These are phyloP conservation scores for Aureobasidium sp. DNA, from an alignment of 2,329 filamentous ascomycete species.

Conservation along the genomic window DNA sequence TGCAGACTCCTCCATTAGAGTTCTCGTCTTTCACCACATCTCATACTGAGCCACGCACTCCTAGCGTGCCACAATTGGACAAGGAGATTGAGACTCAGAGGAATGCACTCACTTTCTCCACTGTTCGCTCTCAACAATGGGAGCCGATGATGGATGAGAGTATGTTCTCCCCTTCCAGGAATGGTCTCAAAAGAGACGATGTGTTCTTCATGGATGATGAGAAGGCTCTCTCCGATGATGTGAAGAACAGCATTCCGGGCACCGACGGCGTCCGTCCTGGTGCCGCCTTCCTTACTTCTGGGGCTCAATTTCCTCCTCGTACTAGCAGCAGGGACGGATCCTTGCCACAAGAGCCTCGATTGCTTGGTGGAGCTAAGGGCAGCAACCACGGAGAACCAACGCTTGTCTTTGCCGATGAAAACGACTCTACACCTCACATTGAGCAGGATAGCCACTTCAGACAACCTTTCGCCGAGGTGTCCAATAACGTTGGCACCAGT, in stretches of 20 bases:
- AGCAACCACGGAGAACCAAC: slow-evolving; percentile 17
- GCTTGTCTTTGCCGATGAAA: slow-evolving; percentile 21
- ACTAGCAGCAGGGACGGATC: slow-evolving; percentile 6
- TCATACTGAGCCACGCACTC: slow-evolving; percentile 14
- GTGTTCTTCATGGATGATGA: neutral
- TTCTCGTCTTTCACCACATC: slow-evolving; percentile 18
- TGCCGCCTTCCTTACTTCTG: slow-evolving; percentile 6
- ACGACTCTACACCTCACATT: neutral
- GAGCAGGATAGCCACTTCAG: neutral
- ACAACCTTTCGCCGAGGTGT: slow-evolving; percentile 18
- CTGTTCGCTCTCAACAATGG: slow-evolving; percentile 35
- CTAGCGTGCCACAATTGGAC: neutral
- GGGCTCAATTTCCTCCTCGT: neutral
- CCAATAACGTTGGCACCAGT: slow-evolving; percentile 17
- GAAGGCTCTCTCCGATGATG: neutral
- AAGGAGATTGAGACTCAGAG: neutral
- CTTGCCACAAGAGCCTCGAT: slow-evolving; percentile 13
- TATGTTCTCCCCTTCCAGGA: neutral
- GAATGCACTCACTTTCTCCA: slow-evolving; percentile 30
- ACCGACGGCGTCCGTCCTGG: slow-evolving; percentile 7
- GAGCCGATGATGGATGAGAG: slow-evolving; percentile 25
- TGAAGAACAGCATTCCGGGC: neutral
- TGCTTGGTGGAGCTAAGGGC: slow-evolving; percentile 18
- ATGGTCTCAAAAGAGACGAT: neutral
- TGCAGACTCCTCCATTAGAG: slow-evolving; percentile 9